Percentiles rank a stretch among this genome's conserved stretches.
Conservation (phyloP, 2,329 filamentous ascomycete genomes). For the Westerdykella ornata region DNA sequence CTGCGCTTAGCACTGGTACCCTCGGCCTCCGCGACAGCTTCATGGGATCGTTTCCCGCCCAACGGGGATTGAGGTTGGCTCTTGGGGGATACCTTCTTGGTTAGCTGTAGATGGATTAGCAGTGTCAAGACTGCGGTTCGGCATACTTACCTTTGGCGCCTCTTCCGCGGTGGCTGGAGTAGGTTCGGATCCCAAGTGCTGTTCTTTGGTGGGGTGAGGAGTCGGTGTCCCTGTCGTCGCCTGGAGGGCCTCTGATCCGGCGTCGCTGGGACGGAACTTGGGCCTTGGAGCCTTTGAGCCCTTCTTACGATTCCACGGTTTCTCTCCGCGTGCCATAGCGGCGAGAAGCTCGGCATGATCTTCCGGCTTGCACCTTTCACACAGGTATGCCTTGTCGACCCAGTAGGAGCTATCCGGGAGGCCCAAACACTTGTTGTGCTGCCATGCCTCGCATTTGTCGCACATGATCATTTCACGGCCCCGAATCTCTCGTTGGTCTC, state of each 20-base stretch:
- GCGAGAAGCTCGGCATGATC: conserved; percentile 76
- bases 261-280: conserved; percentile 61
- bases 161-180: conserved; percentile 9
- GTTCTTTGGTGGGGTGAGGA: conserved; percentile 10
- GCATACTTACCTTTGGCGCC: conserved; percentile 17
- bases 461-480: conserved; percentile 93
- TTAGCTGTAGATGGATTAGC: conserved; percentile 11
- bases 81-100: conserved; percentile 17
- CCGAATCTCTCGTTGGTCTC: conserved; percentile 70
- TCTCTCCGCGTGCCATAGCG: conserved; percentile 71
- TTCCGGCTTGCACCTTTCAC: conserved; percentile 79
- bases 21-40: conserved; percentile 28
- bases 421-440: conserved; percentile 94
- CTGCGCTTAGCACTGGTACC: conserved; percentile 30
- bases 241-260: conserved; percentile 42
- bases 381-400: conserved; percentile 59
- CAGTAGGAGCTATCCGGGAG: conserved; percentile 64
- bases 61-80: conserved; percentile 31
- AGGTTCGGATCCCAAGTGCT: conserved; percentile 5
- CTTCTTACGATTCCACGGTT: conserved; percentile 66
- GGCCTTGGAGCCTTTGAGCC: conserved; percentile 48
- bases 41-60: conserved; percentile 35
- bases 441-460: conserved; percentile 88
- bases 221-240: conserved; percentile 15
- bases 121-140: not conserved